These are phyloP conservation scores for Colletotrichum lindemuthianum DNA, from an alignment of 2,329 filamentous ascomycete genomes.

Conservation along the genomic window DNA sequence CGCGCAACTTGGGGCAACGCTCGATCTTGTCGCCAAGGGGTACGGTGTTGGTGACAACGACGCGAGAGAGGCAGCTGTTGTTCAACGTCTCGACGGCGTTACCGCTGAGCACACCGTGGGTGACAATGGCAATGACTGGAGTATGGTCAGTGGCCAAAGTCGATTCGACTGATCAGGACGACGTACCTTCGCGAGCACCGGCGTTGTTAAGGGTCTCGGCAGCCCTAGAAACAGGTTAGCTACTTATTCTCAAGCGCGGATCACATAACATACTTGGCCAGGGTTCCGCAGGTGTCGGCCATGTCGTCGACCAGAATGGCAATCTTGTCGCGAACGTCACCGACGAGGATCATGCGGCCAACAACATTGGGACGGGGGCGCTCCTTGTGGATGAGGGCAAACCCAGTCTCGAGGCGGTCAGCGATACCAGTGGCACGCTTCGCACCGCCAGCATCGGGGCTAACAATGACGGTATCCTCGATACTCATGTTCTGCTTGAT, in stretches of 20 bases:
- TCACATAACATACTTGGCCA: constrained; percentile 76
- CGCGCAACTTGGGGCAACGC: constrained; percentile 81
- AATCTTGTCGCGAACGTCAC: constrained; percentile 88
- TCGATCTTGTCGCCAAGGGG: constrained; percentile 76
- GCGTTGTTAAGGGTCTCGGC: constrained; percentile 32
- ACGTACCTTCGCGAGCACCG: constrained; percentile 31
- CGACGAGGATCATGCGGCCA: constrained; percentile 92
- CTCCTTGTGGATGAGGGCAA: constrained; percentile 92
- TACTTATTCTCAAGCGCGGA: neutral
- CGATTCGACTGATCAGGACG: neutral
- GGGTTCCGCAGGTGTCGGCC: constrained; percentile 93
- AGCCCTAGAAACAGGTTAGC: constrained; percentile 21
- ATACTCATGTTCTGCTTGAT: constrained; percentile 81
- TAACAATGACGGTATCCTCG: constrained; percentile 85
- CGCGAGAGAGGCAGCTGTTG: constrained; percentile 76
- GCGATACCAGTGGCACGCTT: constrained; percentile 89
- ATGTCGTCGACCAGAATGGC: constrained; percentile 98
- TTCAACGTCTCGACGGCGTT: constrained; percentile 90
- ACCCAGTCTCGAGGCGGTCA: constrained; percentile 83
- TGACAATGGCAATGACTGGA: constrained; percentile 86
- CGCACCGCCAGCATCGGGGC: constrained; percentile 85
- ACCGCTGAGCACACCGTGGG: constrained; percentile 90
- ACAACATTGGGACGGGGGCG: constrained; percentile 74
- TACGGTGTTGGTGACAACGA: constrained; percentile 88
- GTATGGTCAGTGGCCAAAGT: neutral